Conservation (phyloP, 1,139 yeast species). For the Blastobotrys capitulatus region DNA sequence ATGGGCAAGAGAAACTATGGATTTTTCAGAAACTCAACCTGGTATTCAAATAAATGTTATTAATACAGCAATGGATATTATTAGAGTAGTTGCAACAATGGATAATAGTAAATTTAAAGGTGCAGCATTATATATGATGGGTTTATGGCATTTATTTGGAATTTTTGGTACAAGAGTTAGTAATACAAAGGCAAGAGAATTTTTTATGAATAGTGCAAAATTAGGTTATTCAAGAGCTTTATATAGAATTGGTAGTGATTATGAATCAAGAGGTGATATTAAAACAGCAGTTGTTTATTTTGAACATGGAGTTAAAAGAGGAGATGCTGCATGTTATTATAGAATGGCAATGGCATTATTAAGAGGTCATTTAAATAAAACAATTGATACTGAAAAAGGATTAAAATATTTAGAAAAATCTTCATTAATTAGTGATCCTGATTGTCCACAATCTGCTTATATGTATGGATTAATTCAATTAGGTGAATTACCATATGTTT, state of each 20-base stretch:
- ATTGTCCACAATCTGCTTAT: slow-evolving; percentile 37
- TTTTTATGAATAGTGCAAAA: slow-evolving; percentile 30
- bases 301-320: slow-evolving; percentile 31
- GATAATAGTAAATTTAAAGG: slow-evolving; percentile 24
- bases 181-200: slow-evolving; percentile 25
- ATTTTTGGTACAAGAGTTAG: slow-evolving; percentile 22
- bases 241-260: slow-evolving; percentile 34
- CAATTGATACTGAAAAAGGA: slow-evolving; percentile 26
- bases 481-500: slow-evolving; percentile 30
- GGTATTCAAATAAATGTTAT: slow-evolving; percentile 25
- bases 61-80: slow-evolving; percentile 26
- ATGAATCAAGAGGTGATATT: slow-evolving; percentile 30
- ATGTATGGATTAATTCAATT: slow-evolving; percentile 34
- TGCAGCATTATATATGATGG: slow-evolving; percentile 30
- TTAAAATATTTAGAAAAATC: slow-evolving; percentile 29
- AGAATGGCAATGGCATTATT: slow-evolving; percentile 35
- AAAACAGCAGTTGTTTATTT: slow-evolving; percentile 29
- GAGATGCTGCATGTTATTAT: slow-evolving; percentile 35
- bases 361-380: slow-evolving; percentile 32
- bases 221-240: slow-evolving; percentile 32
- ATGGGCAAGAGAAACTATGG: slow-evolving; percentile 34
- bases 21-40: slow-evolving; percentile 28
- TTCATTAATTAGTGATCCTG: slow-evolving; percentile 32
- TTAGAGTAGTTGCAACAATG: slow-evolving; percentile 22
- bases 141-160: slow-evolving; percentile 31